Evolutionary conservation across 495 filamentous ascomycete species (phyloP).

Genomic region (Evansstolkia leycettana): DNA sequence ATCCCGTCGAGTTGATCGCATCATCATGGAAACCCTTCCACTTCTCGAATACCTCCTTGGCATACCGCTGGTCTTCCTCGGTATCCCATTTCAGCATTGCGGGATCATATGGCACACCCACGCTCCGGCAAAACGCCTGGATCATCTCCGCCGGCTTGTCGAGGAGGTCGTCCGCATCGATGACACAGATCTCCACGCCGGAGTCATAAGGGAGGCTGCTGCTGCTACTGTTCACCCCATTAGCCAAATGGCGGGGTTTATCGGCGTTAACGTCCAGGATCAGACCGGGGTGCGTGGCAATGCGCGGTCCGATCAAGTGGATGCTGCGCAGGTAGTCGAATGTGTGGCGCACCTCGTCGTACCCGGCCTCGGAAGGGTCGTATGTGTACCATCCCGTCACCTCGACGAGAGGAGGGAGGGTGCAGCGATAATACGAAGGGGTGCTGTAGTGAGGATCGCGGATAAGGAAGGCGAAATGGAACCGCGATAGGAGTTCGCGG

Average conservation of each 20-base stretch:
- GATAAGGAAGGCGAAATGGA: conserved; percentile 97
- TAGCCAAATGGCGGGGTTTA: conserved; percentile 3
- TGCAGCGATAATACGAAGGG: conserved; percentile 90
- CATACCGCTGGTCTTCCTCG: conserved; percentile 50
- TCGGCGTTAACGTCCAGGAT: conserved; percentile 2
- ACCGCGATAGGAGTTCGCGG: conserved; percentile 47
- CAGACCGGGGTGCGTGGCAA: conserved; percentile 33
- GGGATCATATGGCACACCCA: conserved; percentile 57
- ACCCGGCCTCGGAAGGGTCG: conserved; percentile 77
- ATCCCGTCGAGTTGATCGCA: conserved; percentile 63
- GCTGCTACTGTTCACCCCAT: conserved; percentile 11
- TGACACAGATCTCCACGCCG: conserved; percentile 60
- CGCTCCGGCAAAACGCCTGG: conserved; percentile 62
- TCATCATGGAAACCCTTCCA: conserved; percentile 96
- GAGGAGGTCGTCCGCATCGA: conserved; percentile 91
- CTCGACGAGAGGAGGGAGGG: conserved; percentile 70
- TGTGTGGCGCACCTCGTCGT: conserved; percentile 68
- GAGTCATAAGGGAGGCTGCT: conserved; percentile 10
- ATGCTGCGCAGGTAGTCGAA: conserved; percentile 67
- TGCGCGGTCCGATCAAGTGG: conserved; percentile 49
- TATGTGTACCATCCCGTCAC: conserved; percentile 81
- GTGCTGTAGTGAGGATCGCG: conserved; percentile 80
- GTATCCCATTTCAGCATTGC: conserved; percentile 77
- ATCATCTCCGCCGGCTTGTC: conserved; percentile 66
- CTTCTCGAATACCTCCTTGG: conserved; percentile 71